phyloP scores from a whole-genome alignment of 2,329 filamentous ascomycete species.

The Botrytis aclada region DNA sequence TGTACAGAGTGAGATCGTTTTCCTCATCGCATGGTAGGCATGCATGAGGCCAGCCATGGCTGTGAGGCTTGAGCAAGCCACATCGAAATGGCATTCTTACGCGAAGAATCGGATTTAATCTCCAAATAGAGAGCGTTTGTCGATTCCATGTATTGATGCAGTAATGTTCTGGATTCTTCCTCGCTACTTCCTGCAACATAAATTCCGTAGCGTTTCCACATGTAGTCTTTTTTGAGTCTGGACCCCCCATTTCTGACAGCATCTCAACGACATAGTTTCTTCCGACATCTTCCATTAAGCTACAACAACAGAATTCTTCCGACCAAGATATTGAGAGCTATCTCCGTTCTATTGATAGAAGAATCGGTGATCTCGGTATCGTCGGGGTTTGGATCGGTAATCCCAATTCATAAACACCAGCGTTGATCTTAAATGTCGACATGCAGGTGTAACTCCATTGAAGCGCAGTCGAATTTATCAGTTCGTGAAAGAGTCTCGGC shows the following conservation, averaged over 20 bases:
- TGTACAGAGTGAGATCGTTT: background rate
- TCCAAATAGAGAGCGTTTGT: background rate
- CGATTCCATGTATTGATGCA: background rate
- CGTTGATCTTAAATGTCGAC: conserved; percentile 1
- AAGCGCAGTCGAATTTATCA: background rate
- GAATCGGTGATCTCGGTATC: background rate
- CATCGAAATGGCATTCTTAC: conserved; percentile 3
- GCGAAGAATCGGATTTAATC: background rate
- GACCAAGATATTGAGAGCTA: background rate
- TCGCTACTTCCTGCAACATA: background rate
- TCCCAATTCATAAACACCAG: background rate
- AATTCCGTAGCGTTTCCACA: background rate
- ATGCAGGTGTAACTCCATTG: background rate
- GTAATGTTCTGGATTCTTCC: conserved; percentile 15
- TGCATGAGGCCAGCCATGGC: background rate
- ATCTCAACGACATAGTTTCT: background rate
- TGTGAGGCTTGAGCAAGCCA: conserved; percentile 17
- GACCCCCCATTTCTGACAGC: background rate
- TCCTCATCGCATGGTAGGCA: conserved; percentile 11
- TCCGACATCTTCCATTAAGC: conserved; percentile 8
- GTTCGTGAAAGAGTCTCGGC: background rate
- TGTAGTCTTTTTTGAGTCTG: background rate
- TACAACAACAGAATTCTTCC: conserved; percentile 7
- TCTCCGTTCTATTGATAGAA: conserved; percentile 17
- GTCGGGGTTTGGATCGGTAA: conserved; percentile 11